phyloP scores from a whole-genome alignment of 2,329 filamentous ascomycete species.

The Epichloe sylvatica region DNA sequence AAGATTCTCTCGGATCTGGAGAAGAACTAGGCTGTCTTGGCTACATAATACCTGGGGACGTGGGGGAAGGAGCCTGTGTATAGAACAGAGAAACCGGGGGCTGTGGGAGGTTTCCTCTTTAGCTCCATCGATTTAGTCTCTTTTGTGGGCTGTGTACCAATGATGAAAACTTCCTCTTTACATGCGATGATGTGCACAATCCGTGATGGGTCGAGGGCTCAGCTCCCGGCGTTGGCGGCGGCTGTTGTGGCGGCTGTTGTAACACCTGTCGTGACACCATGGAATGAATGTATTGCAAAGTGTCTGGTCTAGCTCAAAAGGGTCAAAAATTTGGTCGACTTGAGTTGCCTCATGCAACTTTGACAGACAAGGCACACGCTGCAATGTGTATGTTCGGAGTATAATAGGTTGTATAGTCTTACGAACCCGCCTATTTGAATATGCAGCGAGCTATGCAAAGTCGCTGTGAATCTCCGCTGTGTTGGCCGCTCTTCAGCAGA shows the following conservation, averaged over 20 bases:
- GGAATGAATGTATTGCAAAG: no score
- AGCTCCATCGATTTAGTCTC: slow-evolving; percentile 39
- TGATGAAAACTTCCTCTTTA: slow-evolving; percentile 35
- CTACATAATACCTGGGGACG: slow-evolving; percentile 23
- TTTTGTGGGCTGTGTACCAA: slow-evolving; percentile 50
- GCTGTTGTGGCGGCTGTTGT: no score
- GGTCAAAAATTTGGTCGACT: no score
- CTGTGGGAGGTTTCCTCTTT: slow-evolving; percentile 31
- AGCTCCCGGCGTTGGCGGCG: no score
- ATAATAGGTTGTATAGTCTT: background rate
- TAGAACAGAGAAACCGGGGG: slow-evolving; percentile 41
- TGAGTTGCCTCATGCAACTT: no score
- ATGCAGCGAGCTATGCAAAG: background rate
- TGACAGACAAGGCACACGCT: background rate
- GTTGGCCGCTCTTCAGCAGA: no score
- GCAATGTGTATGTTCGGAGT: background rate
- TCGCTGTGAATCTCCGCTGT: background rate
- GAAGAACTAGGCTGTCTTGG: slow-evolving; percentile 33
- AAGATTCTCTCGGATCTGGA: slow-evolving; percentile 98
- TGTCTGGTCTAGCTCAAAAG: no score
- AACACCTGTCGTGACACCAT: no score
- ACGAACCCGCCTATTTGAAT: no score
- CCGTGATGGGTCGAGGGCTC: no score
- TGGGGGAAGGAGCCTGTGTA: slow-evolving; percentile 35
- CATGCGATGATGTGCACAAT: slow-evolving; percentile 16